Percentiles rank a stretch among this genome's conserved stretches.
These are phyloP conservation scores for Ogataea ganodermae DNA, from an alignment of 805 yeast species.

Conservation along the genomic window DNA sequence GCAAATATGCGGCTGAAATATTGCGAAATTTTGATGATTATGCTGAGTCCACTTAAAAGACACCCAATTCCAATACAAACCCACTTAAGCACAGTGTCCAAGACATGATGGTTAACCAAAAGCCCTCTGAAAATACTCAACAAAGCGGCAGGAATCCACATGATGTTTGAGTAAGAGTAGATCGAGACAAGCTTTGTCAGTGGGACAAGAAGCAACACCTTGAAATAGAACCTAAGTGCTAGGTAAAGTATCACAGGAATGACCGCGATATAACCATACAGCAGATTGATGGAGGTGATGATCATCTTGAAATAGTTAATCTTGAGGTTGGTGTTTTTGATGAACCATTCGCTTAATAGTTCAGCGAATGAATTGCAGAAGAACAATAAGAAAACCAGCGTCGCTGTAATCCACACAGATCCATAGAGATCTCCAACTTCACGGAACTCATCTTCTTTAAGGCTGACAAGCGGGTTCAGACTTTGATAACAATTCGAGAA, in stretches of 20 bases:
- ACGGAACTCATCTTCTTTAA: constrained; percentile 39
- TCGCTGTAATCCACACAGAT: constrained; percentile 86
- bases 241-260: constrained; percentile 62
- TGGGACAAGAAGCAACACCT: constrained; percentile 48
- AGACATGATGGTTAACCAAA: constrained; percentile 44
- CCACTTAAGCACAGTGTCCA: constrained; percentile 62
- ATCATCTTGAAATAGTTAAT: constrained; percentile 61
- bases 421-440: constrained; percentile 76
- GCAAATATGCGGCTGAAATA: constrained; percentile 38
- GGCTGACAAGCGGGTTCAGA: constrained; percentile 52
- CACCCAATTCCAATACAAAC: constrained; percentile 60
- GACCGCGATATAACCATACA: constrained; percentile 74
- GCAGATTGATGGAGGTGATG: constrained; percentile 64
- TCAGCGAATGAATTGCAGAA: constrained; percentile 73
- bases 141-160: constrained; percentile 84
- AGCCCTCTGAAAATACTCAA: constrained; percentile 59
- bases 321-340: constrained; percentile 44
- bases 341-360: constrained; percentile 50
- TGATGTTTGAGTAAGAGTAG: constrained; percentile 81
- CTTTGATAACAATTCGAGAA: constrained; percentile 53
- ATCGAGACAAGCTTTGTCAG: constrained; percentile 66
- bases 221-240: constrained; percentile 52
- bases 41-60: constrained; percentile 58
- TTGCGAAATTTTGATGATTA: constrained; percentile 46
- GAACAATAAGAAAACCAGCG: constrained; percentile 73